phyloP scores from a whole-genome alignment of 73 alveolate species.

The Paramecium biaurelia region DNA sequence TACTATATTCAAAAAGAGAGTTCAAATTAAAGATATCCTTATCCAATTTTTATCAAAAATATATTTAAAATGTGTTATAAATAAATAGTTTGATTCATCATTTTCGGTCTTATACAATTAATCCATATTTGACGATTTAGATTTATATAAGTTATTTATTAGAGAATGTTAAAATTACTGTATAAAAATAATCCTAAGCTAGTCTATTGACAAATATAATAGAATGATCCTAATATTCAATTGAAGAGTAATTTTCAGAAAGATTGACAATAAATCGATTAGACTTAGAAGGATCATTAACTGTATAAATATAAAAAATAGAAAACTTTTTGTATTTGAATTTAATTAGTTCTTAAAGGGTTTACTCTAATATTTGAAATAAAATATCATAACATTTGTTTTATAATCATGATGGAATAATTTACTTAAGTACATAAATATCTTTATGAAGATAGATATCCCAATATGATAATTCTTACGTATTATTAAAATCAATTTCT shows the following conservation, averaged over 20 bases:
- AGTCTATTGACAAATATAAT: no score
- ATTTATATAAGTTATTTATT: neutral
- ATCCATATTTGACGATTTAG: neutral
- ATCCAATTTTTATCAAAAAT: no score
- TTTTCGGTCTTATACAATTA: neutral
- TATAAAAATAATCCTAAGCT: no score
- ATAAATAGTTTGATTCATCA: neutral
- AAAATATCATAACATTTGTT: neutral
- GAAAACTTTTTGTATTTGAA: neutral
- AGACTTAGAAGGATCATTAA: neutral
- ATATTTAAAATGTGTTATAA: no score
- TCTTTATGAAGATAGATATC: conserved; percentile 20
- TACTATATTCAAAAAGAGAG: no score
- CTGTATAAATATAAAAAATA: neutral
- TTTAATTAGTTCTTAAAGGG: neutral
- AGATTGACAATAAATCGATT: neutral
- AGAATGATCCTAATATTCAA: neutral
- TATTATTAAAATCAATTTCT: neutral
- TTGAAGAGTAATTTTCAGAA: neutral
- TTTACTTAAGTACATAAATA: neutral
- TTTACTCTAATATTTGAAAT: neutral
- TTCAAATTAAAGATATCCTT: no score
- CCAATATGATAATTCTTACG: neutral
- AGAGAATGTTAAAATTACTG: no score
- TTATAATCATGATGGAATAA: neutral